Evolutionary conservation across 192 early-diverging fungal species (phyloP).

Genomic region (Rhizoclosmatium sp.): DNA sequence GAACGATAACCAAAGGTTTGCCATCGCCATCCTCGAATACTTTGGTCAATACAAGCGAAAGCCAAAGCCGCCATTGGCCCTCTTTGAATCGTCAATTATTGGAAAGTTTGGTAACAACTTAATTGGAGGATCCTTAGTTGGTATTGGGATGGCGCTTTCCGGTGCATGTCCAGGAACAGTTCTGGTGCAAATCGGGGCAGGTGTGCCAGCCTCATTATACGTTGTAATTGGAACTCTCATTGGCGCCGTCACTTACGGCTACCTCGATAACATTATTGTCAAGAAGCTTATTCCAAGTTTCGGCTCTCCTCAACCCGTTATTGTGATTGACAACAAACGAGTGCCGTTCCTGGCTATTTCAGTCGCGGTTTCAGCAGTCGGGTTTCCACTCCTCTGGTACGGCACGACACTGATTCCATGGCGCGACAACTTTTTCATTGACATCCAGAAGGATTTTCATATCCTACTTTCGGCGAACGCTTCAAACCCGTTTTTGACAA

Average conservation of each 20-base stretch:
- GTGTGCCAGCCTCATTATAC: constrained; percentile 20
- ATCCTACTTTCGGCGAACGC: not conserved
- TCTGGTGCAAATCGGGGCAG: constrained; percentile 41
- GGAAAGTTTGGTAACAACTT: constrained; percentile 22
- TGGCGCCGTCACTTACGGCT: constrained; percentile 35
- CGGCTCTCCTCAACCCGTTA: not conserved
- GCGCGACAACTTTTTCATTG: not conserved
- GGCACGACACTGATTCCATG: constrained; percentile 29
- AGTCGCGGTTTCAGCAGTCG: not conserved
- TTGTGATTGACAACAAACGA: not conserved
- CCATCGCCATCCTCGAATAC: constrained; percentile 27
- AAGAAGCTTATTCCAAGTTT: constrained; percentile 14
- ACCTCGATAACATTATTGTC: constrained; percentile 12
- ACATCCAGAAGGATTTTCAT: not conserved
- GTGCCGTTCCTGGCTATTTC: not conserved
- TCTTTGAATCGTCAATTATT: not conserved
- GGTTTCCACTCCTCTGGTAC: constrained; percentile 14
- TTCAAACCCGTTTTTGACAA: not conserved
- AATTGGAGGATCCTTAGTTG: constrained; percentile 40
- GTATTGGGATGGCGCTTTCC: constrained; percentile 41
- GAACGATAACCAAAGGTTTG: constrained; percentile 4
- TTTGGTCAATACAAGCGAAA: constrained; percentile 31
- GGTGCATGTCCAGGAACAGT: constrained; percentile 52
- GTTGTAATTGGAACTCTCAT: constrained; percentile 33
- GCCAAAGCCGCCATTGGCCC: constrained; percentile 17